Base-by-base conservation (phyloP, 768 basidiomycete genomes). In the Cystofilobasidium bisporidii region DNA sequence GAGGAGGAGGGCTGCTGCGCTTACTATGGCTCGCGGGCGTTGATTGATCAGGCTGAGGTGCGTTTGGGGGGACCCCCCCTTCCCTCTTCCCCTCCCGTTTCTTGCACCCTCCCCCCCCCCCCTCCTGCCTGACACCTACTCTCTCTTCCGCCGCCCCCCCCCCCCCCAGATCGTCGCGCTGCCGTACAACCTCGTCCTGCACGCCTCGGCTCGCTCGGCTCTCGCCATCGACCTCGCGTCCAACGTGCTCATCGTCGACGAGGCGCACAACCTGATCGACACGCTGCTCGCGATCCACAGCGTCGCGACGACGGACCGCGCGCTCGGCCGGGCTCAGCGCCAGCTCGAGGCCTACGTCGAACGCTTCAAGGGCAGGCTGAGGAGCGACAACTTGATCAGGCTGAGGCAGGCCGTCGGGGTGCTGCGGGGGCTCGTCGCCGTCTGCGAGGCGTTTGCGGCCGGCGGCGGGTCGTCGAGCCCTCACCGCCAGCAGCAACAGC, bases 181-280 rank as follows among this genome's bases (percentile, higher is more conserved):
- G 11, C 96, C 94, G 0, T 99, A 99, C 75, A 94, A 93, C 76
- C 85, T 97, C 24, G 80, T 98, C 1, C 79, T 99, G 6, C 86
- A 90, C 70, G 86, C 84, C 69, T 82, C 82, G 1, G 89, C 92
- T 1, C 81, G 94, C 60, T 90, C 96, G 73, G 85, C 91, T 0
- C 81, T 97, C 0, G 88, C 88, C 2, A 92, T 99, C 57, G 66
- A 63, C 30, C 72, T 76, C 22, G 64, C 70, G 18, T 83, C 86
- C 72, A 91, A 96, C 72, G 81, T 97, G 22, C 83, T 99, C 36
- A 82, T 98, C 28, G 85, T 99, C 63, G 94, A 99, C 73, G 94
- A 99, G 79, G 94, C 94, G 0, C 94, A 99, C 77, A 97, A 96
- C 76, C 78, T 96, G 59, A 91, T 93, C 72, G 86, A 91, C 24